These are phyloP conservation scores for Mortierella claussenii DNA, from an alignment of 192 early-diverging fungal species.

Conservation along the genomic window DNA sequence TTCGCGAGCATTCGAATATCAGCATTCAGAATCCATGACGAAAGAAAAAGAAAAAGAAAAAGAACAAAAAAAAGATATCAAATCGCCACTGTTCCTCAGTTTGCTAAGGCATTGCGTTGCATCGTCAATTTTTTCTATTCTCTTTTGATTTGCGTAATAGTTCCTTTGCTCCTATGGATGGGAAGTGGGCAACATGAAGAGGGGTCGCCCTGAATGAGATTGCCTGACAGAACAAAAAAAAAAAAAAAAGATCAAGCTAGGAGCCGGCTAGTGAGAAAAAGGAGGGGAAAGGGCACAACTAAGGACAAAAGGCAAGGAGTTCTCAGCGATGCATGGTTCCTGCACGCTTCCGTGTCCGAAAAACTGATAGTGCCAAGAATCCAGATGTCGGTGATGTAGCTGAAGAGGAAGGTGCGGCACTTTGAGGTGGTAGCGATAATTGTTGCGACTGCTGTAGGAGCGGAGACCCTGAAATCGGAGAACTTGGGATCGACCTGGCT, in stretches of 20 bases:
- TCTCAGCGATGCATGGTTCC: conserved; percentile 18
- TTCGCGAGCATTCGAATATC: too few species aligned
- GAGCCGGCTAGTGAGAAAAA: background rate
- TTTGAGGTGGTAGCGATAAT: background rate
- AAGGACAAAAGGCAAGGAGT: background rate
- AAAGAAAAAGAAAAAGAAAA: conserved; percentile 1
- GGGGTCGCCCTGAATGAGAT: too few species aligned
- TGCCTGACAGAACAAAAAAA: background rate
- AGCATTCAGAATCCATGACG: conserved; percentile 24
- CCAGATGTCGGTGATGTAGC: background rate
- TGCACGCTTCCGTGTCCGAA: conserved; percentile 25
- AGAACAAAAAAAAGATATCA: background rate
- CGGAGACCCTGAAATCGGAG: background rate
- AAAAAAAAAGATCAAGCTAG: conserved; percentile 12
- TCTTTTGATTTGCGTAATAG: background rate
- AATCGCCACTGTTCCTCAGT: background rate
- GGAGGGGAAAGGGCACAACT: background rate
- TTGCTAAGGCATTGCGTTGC: background rate
- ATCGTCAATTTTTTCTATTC: background rate
- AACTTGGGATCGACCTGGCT: too few species aligned
- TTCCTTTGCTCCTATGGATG: too few species aligned
- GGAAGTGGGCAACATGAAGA: conserved; percentile 14
- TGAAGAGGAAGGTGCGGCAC: background rate
- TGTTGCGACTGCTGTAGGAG: background rate
- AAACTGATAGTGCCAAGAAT: conserved; percentile 12